Base-by-base conservation (phyloP, 257 asterid species). In the Scutellaria minor region DNA sequence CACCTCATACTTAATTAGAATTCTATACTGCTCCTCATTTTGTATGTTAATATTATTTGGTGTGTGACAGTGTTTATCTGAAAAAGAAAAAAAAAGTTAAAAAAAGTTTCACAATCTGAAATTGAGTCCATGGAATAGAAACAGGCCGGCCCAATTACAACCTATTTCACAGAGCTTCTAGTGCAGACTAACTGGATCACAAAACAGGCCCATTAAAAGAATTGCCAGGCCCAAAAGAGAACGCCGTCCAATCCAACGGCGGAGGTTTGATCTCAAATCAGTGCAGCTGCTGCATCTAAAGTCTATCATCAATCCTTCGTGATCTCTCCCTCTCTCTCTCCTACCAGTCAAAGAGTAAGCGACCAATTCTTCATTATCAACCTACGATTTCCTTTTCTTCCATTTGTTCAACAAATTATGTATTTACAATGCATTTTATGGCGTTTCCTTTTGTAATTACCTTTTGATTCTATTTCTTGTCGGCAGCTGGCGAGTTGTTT, bases 401-500 rank as follows among this genome's bases (percentile, higher is more conserved):
- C 12, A 14, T 52, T 31, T 7, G 18, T 13, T 54, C 59, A 35
- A 22, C 46, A 8, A 64, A 41, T 58, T 9, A 48, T 74, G 73
- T 7, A n/a, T 77, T 65, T 44, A 10, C 41, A 9, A 1, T 75
- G 69, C 70, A 31, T 57, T 72, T 48, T 12, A 24, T 11, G 67
- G 52, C 18, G 63, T 7, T 75, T 58, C 59, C 0, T 45, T 57
- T 5, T 64, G 67, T 40, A 45, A 64, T 72, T 31, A 22, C 6
- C 66, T 18, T 48, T 56, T 37, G 7, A 35, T 78, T 64, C 47
- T 63, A 56, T 66, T 76, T 52, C 14, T 63, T 57, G 22, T 62
- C 52, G 47, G 77, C 66, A 82, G 84, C 77, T 83, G 80, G 83
- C 79, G 75, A 64, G 80, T 53, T 63, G 9, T 55, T 37, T 66